Evolutionary conservation across 1,284 basidiomycete species (phyloP), one percentile per base, ranked within the genome.

Genomic region (Sporisorium reilianum): DNA sequence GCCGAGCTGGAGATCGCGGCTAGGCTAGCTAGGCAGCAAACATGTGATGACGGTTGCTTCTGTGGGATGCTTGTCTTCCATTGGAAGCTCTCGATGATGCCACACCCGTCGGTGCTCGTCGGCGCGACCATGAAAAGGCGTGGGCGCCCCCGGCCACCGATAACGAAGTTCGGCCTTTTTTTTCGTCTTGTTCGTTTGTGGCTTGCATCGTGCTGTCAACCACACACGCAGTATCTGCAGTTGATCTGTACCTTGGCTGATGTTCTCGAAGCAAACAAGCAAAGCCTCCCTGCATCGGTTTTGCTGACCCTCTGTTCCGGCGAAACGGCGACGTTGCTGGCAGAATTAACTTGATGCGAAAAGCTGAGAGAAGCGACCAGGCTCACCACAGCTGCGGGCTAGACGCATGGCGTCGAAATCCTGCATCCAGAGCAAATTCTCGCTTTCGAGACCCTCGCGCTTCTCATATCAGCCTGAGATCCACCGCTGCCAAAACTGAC

Each of bases 361-460:
- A 38, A 38, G 36, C 4, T 5, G 36, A 38, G 36, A 38, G 41
- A 42, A 23, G 18, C 20, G 42, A 12, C 28, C n/a, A n/a, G n/a
- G n/a, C n/a, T n/a, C n/a, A 11, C 30, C 14, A 22, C 41, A 50
- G 48, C 48, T 61, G 64, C 64, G 61, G 18, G 42, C 3, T 34
- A 8, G 53, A 61, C 49, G 64, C 64, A 61, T 40, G 40, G 20
- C 25, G 57, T 55, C 48, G 57, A 61, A 56, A 66, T 56, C 53
- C 25, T 66, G 53, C 57, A 60, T 66, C 52, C 18, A 25, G 30
- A 32, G 23, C 16, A 26, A 28, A 30, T 3, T 14, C 49, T 40
- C 16, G n/a, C 16, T n/a, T n/a, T n/a, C n/a, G n/a, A 55, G 30
- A 23, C 4, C 44, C 23, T 25, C 12, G 0, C 46, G 4, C 25